These are phyloP conservation scores for Mycena haematopus DNA, from an alignment of 768 basidiomycete species.

Conservation along the genomic window DNA sequence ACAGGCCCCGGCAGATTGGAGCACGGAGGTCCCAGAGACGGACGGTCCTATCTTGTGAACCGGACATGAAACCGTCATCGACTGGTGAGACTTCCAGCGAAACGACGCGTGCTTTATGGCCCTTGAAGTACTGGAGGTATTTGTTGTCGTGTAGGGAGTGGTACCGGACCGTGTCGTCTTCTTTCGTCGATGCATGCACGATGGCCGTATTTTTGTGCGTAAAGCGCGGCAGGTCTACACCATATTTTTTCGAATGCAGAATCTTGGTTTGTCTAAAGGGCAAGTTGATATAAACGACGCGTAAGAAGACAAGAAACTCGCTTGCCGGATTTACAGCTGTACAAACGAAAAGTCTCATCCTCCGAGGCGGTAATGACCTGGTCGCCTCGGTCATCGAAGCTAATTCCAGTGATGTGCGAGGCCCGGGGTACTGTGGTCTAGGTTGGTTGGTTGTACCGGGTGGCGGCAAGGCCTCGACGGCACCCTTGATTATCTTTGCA, in stretches of 20 bases:
- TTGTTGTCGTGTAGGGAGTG: conserved; percentile 96
- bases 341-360: conserved; percentile 91
- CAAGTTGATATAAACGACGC: conserved; percentile 32
- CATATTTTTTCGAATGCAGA: conserved; percentile 94
- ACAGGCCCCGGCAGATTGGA: conserved; percentile 76
- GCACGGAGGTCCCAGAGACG: conserved; percentile 94
- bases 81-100: conserved; percentile 92
- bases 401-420: conserved; percentile 86
- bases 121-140: conserved; percentile 94
- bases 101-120: conserved; percentile 88
- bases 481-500: conserved; percentile 85
- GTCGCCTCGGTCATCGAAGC: conserved; percentile 92
- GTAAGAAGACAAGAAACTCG: conserved; percentile 57
- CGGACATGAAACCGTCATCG: conserved; percentile 96
- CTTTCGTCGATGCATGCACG: conserved; percentile 92
- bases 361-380: conserved; percentile 85
- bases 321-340: conserved; percentile 92
- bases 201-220: conserved; percentile 90
- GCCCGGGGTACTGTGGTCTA: conserved; percentile 51
- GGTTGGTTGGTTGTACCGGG: conserved; percentile 41
- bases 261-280: conserved; percentile 72
- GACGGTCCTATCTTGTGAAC: conserved; percentile 92
- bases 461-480: conserved; percentile 67
- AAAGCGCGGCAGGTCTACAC: conserved; percentile 92
- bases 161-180: conserved; percentile 93